Evolutionary conservation across 495 filamentous ascomycete species (phyloP), one percentile per base, ranked within the genome.

Genomic region (Xylaria grammica): DNA sequence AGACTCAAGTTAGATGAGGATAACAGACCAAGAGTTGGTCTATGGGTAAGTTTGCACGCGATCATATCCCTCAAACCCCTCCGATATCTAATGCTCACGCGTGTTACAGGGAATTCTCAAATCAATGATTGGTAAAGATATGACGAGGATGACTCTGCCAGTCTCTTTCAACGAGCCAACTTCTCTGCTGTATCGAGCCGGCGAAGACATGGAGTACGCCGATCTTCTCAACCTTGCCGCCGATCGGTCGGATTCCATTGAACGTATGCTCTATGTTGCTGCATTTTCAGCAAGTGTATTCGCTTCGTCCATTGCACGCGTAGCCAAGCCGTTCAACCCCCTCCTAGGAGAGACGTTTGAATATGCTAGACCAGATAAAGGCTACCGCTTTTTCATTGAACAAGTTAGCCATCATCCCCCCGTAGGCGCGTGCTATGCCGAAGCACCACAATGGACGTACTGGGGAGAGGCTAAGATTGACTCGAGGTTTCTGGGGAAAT

Each of bases 41-140:
- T 99, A 44, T 99, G 95, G 95, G 94, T 97, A 86, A 75, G 89
- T 79, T 34, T 34, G 1, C 34, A 20, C 34, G 10, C 8, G 42
- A 15, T 5, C 11, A 22, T 64, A 13, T 4, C 44, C 22, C 15
- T 63, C 26, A 6, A 19, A n/a, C n/a, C 1, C 22, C 8, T 8
- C 9, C 29, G 5, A 9, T 8, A 32, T 9, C 24, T 50, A 17
- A 30, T 32, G 15, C 50, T 63, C 0, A 55, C 3, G 2, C 27
- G 8, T 26, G 10, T 42, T 51, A 19, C 2, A 98, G 94, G 89
- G 90, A 62, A 97, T 99, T 65, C 78, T 99, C 52, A 98, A 98
- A 81, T 99, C 95, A 44, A 99, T 99, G 95, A 97, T 99, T 70
- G 95, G 95, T 60, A 99, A 98, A 75, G 95, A 99, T 74, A 98